Evolutionary conservation across 1,284 basidiomycete species (phyloP).

Genomic region (Pterulicium gracile): DNA sequence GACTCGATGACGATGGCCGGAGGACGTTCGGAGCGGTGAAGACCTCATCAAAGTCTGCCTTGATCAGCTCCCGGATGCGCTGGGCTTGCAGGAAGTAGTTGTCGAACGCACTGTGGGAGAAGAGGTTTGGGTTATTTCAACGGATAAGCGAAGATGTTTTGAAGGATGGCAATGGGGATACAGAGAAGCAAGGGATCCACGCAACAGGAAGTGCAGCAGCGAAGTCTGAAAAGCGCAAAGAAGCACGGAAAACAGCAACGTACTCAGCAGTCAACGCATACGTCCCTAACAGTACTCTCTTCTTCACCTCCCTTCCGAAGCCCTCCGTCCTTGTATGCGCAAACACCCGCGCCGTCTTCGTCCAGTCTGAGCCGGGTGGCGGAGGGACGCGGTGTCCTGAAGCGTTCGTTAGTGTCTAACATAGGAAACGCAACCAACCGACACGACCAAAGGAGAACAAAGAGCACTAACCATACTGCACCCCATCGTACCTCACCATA

Average conservation of each 20-base stretch:
- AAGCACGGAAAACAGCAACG: constrained; percentile 17
- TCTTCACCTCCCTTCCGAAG: constrained; percentile 83
- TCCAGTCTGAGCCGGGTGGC: constrained; percentile 28
- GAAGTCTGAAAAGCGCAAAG: neutral
- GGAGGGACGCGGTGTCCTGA: constrained; percentile 39
- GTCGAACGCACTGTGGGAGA: constrained; percentile 69
- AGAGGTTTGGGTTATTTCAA: neutral
- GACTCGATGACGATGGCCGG: constrained; percentile 7
- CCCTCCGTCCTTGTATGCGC: constrained; percentile 48
- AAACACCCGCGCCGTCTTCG: constrained; percentile 36
- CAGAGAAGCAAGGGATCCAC: no score
- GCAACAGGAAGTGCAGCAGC: neutral
- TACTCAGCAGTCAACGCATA: constrained; percentile 89
- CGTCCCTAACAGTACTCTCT: constrained; percentile 85
- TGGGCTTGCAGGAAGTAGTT: constrained; percentile 95
- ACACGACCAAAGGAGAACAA: no score
- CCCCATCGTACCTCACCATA: constrained; percentile 23
- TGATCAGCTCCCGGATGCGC: constrained; percentile 61
- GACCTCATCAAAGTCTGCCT: constrained; percentile 63
- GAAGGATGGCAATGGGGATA: neutral
- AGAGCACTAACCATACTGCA: neutral
- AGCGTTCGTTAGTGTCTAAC: no score
- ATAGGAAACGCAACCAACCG: no score
- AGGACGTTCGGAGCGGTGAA: constrained; percentile 51
- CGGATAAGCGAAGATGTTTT: constrained; percentile 4